Evolutionary conservation across 306 rosid genomes (phyloP), one percentile per base, ranked within the genome.

Genomic region (Biancaea sappan): DNA sequence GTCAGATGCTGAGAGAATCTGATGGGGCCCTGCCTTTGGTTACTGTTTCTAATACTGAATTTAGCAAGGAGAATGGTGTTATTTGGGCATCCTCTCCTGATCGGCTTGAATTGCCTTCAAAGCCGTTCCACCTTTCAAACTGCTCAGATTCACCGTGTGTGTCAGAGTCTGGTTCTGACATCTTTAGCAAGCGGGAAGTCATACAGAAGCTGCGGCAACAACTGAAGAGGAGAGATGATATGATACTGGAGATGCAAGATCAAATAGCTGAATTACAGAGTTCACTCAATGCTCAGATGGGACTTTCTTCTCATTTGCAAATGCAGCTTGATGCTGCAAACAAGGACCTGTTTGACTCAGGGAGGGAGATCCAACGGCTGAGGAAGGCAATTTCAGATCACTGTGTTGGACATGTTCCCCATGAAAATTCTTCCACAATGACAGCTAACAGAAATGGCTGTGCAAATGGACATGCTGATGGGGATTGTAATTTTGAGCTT

Each of bases 231-330:
- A 88, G 98, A 80, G 97, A 94, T 64, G 97, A 91, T 7, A 91
- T 94, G 98, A 85, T 94, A 71, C 67, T 94, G 54, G 98, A 94
- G 84, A 94, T 94, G 98, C 97, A 94, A 85, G 97, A 94, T 80
- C 98, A 91, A 87, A 89, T 94, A 67, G 87, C 82, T 63, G 96
- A 87, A 73, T 69, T 94, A 84, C 93, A 84, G 86, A 89, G 79
- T 50, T 86, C 96, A 21, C 88, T 94, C 34, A 85, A 86, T 75
- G 84, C 88, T 37, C 97, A 90, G 77, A 53, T 87, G 31, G 84
- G 86, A 61, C 90, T 80, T 74, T 91, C 97, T 52, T 78, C 94
- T 54, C 90, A 91, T 84, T 78, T 91, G 86, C 97, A 91, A 77
- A 66, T 89, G 32, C 97, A 87, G 79, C 91, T 94, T 58, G 93